Conservation (phyloP, 805 yeast species). For the Lachancea lanzarotensis region DNA sequence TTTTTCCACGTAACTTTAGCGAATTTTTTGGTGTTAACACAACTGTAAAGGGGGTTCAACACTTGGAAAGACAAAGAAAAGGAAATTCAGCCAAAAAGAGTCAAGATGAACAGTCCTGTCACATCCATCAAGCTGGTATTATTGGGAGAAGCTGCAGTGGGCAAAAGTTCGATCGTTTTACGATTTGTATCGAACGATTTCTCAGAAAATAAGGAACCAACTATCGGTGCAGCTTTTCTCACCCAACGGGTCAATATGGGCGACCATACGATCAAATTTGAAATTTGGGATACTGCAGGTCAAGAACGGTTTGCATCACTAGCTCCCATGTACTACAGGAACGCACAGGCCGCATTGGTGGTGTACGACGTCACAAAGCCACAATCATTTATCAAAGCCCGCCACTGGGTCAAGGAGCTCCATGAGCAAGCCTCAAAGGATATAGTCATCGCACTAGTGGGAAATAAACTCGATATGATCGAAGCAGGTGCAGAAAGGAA, state of each 20-base stretch:
- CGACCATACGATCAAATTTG: constrained; percentile 81
- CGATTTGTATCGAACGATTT: constrained; percentile 92
- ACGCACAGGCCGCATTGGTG: constrained; percentile 94
- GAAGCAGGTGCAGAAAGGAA: constrained; percentile 49
- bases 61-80: constrained; percentile 9
- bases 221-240: constrained; percentile 95
- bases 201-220: constrained; percentile 95
- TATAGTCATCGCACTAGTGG: constrained; percentile 88
- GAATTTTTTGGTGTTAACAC: background rate
- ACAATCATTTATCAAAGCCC: constrained; percentile 88
- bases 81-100: background rate
- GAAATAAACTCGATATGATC: constrained; percentile 81
- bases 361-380: constrained; percentile 95
- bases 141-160: constrained; percentile 97
- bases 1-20: background rate
- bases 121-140: constrained; percentile 73
- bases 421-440: constrained; percentile 93
- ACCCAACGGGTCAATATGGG: constrained; percentile 91
- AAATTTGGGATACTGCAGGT: constrained; percentile 97
- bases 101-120: constrained; percentile 26
- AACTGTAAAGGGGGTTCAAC: background rate
- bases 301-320: constrained; percentile 94
- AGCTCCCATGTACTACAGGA: constrained; percentile 96
- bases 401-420: constrained; percentile 96
- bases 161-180: constrained; percentile 86